These are phyloP conservation scores for Pisolithus marmoratus DNA, from an alignment of 768 basidiomycete genomes.

Conservation along the genomic window DNA sequence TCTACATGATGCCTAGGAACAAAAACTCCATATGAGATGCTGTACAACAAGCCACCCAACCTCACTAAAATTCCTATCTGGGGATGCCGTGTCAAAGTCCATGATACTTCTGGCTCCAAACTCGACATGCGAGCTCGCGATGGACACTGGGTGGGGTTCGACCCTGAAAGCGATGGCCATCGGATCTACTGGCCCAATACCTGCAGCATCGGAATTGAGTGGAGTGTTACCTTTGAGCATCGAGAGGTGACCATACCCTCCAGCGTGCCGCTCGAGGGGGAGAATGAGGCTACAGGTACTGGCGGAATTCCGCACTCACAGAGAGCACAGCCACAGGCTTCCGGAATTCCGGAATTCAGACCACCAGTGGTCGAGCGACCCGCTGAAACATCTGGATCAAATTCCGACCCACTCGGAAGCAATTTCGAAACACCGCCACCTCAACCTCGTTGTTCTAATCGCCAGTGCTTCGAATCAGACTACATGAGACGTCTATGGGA, in stretches of 20 bases:
- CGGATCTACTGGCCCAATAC: not conserved
- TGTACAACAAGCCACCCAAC: not conserved
- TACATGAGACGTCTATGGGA: not conserved
- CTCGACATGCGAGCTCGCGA: not conserved
- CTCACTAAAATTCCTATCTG: not conserved
- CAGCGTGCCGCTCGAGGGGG: not conserved
- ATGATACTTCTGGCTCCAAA: not conserved
- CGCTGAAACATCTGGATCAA: not conserved
- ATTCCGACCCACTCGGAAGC: not conserved
- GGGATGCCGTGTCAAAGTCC: not conserved
- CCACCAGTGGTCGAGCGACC: no score
- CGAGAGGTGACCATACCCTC: not conserved
- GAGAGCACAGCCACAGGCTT: no score
- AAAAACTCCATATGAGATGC: slow-evolving; percentile 3
- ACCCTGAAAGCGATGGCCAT: not conserved
- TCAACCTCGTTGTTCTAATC: not conserved
- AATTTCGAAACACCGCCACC: not conserved
- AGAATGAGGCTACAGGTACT: no score
- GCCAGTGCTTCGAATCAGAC: not conserved
- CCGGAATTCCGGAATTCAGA: no score
- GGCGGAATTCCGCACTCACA: no score
- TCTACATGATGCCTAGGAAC: not conserved
- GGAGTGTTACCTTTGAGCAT: slow-evolving; percentile 5
- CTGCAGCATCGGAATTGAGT: slow-evolving; percentile 3
- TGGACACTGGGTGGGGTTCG: not conserved